Evolutionary conservation across 805 yeast genomes (phyloP).

Genomic region (Barnettozyma pratensis): DNA sequence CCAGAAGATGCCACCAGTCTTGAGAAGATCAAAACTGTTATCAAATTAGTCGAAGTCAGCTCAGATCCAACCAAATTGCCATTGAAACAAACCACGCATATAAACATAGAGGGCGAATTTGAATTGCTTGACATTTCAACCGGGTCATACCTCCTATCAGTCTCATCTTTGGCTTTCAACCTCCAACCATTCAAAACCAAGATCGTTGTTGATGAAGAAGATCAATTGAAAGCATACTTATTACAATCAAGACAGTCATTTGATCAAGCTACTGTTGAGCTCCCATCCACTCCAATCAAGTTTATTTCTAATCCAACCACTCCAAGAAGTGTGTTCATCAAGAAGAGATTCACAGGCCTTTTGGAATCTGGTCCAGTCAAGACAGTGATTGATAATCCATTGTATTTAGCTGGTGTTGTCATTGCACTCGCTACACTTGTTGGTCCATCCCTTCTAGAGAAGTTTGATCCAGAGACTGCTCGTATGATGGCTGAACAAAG

Average conservation of each 20-base stretch:
- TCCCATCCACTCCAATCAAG: conserved; percentile 19
- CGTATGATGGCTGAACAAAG: conserved; percentile 28
- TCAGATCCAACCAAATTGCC: not conserved
- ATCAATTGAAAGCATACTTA: conserved; percentile 9
- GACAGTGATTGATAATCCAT: conserved; percentile 30
- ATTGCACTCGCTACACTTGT: conserved; percentile 22
- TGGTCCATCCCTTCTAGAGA: conserved; percentile 34
- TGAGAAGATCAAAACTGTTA: conserved; percentile 13
- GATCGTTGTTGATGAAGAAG: conserved; percentile 13
- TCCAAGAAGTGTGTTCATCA: conserved; percentile 31
- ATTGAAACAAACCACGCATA: conserved; percentile 5
- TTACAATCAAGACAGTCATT: conserved; percentile 12
- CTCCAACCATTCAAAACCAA: conserved; percentile 20
- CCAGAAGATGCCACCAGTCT: conserved; percentile 10
- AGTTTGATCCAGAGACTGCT: conserved; percentile 37
- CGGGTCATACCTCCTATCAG: conserved; percentile 18
- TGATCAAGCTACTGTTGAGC: conserved; percentile 1
- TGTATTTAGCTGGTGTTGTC: conserved; percentile 30
- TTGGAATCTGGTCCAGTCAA: conserved; percentile 34
- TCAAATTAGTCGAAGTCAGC: conserved; percentile 11
- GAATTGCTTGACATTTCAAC: conserved; percentile 9
- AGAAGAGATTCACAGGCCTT: conserved; percentile 28
- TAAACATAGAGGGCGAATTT: conserved; percentile 14
- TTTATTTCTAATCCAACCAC: conserved; percentile 22
- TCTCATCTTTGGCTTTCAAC: conserved; percentile 18